A percentile compares a stretch with the other conserved stretches of the same genome.
Conservation (phyloP, 768 basidiomycete species). For the Mycena crocata region DNA sequence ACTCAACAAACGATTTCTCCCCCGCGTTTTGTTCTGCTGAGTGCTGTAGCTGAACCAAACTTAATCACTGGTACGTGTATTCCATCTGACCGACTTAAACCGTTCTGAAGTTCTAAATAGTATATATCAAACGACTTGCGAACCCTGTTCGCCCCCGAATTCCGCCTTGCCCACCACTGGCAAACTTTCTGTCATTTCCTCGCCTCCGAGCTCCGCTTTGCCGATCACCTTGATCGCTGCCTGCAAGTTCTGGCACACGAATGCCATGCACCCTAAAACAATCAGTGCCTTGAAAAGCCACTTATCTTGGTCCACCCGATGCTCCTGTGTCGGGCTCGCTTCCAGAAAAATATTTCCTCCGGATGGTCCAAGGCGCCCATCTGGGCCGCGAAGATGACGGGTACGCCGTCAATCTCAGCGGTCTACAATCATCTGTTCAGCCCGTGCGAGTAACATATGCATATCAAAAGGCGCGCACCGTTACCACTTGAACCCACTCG, state of each 20-base stretch:
- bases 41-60: too few species aligned
- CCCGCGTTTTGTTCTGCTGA: too few species aligned
- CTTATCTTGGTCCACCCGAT: background rate
- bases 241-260: slow-evolving; percentile 8
- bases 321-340: slow-evolving; percentile 6
- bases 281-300: background rate
- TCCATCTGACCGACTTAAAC: too few species aligned
- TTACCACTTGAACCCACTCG: slow-evolving; percentile 15
- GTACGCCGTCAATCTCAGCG: slow-evolving; percentile 2
- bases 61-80: too few species aligned
- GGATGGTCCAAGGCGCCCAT: slow-evolving; percentile 9
- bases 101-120: too few species aligned
- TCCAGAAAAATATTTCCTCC: slow-evolving; percentile 18
- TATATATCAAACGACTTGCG: too few species aligned
- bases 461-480: slow-evolving; percentile 5
- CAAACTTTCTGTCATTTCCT: too few species aligned
- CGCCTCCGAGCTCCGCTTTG: too few species aligned
- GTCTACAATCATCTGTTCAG: slow-evolving; percentile 9
- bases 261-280: slow-evolving; percentile 10
- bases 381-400: slow-evolving; percentile 16
- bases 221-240: too few species aligned
- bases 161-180: too few species aligned
- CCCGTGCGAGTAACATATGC: background rate
- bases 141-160: too few species aligned
- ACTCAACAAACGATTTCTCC: too few species aligned